Percentiles rank a stretch among this genome's conserved stretches.
Conservation (phyloP, 768 basidiomycete species). For the Termitomyces eurrhizus region DNA sequence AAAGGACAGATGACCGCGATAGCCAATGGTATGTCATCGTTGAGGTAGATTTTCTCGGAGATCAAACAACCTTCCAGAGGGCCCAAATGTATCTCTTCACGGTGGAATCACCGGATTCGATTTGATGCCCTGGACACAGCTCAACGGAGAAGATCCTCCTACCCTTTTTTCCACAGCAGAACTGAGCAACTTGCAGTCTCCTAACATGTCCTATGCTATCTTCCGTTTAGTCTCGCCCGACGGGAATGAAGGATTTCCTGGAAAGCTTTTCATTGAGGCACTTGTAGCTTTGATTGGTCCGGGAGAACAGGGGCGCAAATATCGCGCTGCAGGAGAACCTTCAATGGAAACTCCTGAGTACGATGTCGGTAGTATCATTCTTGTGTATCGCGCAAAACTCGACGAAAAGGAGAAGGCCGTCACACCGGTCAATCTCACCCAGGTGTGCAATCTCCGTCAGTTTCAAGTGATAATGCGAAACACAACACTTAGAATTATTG, state of each 20-base stretch:
- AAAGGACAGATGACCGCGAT: conserved; percentile 41
- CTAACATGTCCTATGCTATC: conserved; percentile 37
- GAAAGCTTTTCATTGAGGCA: conserved; percentile 56
- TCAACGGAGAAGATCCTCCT: conserved; percentile 34
- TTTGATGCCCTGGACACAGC: conserved; percentile 44
- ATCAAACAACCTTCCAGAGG: conserved; percentile 30
- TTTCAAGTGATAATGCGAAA: not conserved
- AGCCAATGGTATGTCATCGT: conserved; percentile 33
- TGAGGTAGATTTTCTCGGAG: not conserved
- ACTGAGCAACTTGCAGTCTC: conserved; percentile 34
- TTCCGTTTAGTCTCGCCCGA: conserved; percentile 57
- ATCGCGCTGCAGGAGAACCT: conserved; percentile 15
- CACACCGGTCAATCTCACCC: conserved; percentile 73
- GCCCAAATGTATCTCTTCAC: conserved; percentile 59
- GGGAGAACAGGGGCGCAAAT: conserved; percentile 26
- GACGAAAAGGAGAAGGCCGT: conserved; percentile 43
- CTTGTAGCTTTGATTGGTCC: conserved; percentile 46
- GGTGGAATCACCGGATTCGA: conserved; percentile 71
- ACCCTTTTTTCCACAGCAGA: conserved; percentile 58
- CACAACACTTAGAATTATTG: not conserved
- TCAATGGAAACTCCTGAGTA: conserved; percentile 30
- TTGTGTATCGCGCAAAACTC: conserved; percentile 71
- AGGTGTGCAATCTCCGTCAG: conserved; percentile 37
- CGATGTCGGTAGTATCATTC: conserved; percentile 59
- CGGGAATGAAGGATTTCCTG: conserved; percentile 72